These are phyloP conservation scores for Cercospora sesami DNA, from an alignment of 2,329 filamentous ascomycete species.

Conservation along the genomic window DNA sequence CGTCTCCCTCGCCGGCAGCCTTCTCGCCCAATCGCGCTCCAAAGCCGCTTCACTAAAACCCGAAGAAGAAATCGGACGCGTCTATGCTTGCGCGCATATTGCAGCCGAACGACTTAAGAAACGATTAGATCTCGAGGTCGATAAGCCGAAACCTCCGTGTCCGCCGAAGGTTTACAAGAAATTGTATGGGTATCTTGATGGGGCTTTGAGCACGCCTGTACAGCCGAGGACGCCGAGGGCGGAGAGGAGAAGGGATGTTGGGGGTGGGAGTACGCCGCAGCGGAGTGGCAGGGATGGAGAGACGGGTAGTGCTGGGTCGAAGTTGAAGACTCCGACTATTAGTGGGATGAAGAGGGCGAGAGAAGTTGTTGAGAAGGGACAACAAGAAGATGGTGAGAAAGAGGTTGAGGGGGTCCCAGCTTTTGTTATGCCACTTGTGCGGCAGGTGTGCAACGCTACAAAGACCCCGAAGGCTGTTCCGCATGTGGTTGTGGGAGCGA, in stretches of 20 bases:
- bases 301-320: background rate
- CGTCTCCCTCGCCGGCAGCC: slow-evolving; percentile 67
- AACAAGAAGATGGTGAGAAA: background rate
- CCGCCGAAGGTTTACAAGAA: slow-evolving; percentile 80
- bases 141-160: slow-evolving; percentile 73
- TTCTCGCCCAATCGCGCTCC: slow-evolving; percentile 77
- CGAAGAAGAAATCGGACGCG: slow-evolving; percentile 83
- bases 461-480: slow-evolving; percentile 22
- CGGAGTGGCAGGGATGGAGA: slow-evolving; percentile 11
- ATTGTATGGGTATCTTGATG: slow-evolving; percentile 76
- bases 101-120: slow-evolving; percentile 86
- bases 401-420: slow-evolving; percentile 11
- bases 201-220: slow-evolving; percentile 55
- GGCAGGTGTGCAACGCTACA: slow-evolving; percentile 50
- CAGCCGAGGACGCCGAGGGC: slow-evolving; percentile 36
- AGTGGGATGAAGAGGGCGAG: slow-evolving; percentile 9
- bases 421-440: slow-evolving; percentile 45
- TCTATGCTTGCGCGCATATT: slow-evolving; percentile 82
- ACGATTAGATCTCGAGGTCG: slow-evolving; percentile 71
- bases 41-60: slow-evolving; percentile 75
- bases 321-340: slow-evolving; percentile 17
- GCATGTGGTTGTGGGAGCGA: slow-evolving; percentile 29
- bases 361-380: background rate
- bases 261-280: background rate
- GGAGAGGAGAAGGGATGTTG: slow-evolving; percentile 16